A percentile compares a stretch with the other conserved stretches of the same genome.
Evolutionary conservation across 106 monocot genomes (phyloP).

Genomic region (Dendrobium officinale): DNA sequence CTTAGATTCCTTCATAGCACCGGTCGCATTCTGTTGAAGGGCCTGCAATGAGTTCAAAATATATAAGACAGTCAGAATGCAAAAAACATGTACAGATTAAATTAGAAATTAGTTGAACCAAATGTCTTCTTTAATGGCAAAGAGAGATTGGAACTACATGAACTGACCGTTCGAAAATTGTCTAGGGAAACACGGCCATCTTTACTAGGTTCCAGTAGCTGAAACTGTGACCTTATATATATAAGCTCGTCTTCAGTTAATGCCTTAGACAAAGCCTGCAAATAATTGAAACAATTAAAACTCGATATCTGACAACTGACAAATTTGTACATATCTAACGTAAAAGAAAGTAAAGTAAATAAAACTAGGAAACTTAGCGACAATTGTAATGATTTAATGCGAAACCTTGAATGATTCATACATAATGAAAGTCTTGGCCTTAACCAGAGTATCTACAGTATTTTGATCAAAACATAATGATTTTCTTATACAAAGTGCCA

Average conservation of each 20-base stretch:
- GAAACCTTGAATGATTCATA: neutral
- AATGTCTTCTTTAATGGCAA: neutral
- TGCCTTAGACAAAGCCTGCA: slow-evolving; percentile 89
- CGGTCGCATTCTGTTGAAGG: slow-evolving; percentile 63
- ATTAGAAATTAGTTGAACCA: neutral
- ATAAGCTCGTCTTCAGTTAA: slow-evolving; percentile 77
- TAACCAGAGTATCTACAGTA: neutral
- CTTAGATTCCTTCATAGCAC: slow-evolving; percentile 91
- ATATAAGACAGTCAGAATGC: neutral
- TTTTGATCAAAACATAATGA: neutral
- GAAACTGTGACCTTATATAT: slow-evolving; percentile 67
- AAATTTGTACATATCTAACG: neutral
- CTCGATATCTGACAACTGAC: neutral
- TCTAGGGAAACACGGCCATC: slow-evolving; percentile 73
- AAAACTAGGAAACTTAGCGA: neutral
- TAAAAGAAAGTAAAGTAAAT: neutral
- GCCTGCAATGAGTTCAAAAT: slow-evolving; percentile 47
- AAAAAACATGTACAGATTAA: neutral
- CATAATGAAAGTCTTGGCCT: neutral
- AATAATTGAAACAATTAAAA: slow-evolving; percentile 5
- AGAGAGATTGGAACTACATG: neutral
- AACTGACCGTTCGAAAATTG: slow-evolving; percentile 73
- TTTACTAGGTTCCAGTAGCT: slow-evolving; percentile 64
- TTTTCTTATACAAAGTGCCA: neutral
- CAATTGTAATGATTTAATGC: neutral